A percentile compares a stretch with the other conserved stretches of the same genome.
Evolutionary conservation across 306 rosid species (phyloP).

Genomic region (Rosa chinensis): DNA sequence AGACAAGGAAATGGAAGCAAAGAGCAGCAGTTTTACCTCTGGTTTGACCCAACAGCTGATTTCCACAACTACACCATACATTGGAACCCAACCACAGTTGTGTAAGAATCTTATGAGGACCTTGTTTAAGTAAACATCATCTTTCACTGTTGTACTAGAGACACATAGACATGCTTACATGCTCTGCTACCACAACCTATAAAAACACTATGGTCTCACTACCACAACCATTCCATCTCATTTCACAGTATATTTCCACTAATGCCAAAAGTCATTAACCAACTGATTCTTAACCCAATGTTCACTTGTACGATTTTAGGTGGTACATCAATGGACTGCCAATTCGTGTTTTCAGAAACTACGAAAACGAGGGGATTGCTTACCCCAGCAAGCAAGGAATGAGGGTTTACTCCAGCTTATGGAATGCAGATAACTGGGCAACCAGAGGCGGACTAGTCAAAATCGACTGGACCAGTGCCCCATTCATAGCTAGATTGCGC

Average conservation of each 20-base stretch:
- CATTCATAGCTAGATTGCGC: slow-evolving; percentile 53
- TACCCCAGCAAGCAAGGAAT: slow-evolving; percentile 84
- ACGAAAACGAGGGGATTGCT: slow-evolving; percentile 49
- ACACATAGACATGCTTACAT: background rate
- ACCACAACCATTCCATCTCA: background rate
- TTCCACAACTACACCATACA: slow-evolving; percentile 89
- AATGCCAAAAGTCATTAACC: background rate
- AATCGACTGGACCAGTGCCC: slow-evolving; percentile 66
- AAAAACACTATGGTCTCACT: background rate
- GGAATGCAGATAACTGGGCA: slow-evolving; percentile 86
- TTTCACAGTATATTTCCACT: background rate
- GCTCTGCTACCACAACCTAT: background rate
- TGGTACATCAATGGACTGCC: slow-evolving; percentile 78
- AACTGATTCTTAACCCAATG: background rate
- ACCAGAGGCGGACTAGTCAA: slow-evolving; percentile 75
- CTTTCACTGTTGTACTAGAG: background rate
- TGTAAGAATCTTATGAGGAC: slow-evolving; percentile 47
- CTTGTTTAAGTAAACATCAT: background rate
- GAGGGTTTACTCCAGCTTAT: slow-evolving; percentile 62
- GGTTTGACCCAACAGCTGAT: slow-evolving; percentile 86
- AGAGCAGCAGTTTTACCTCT: slow-evolving; percentile 79
- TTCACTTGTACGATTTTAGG: slow-evolving; percentile 38
- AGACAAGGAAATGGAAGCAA: slow-evolving; percentile 70
- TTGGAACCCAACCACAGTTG: slow-evolving; percentile 79
- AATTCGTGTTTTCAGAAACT: slow-evolving; percentile 71